Conservation (phyloP, 2,329 filamentous ascomycete genomes). For the Colletotrichum sp. region DNA sequence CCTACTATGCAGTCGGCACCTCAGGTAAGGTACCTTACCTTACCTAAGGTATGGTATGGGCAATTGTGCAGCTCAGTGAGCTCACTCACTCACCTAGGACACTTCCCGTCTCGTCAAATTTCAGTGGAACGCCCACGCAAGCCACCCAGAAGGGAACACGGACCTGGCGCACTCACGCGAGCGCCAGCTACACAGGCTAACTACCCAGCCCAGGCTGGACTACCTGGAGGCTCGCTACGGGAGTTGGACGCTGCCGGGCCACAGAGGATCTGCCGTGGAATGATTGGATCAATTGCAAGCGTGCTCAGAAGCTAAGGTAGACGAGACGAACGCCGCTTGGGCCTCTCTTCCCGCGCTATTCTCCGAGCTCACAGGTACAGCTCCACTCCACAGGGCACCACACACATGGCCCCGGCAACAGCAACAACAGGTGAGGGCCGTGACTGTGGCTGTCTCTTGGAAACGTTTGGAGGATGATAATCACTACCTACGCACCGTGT, state of each 20-base stretch:
- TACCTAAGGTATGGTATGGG: background rate
- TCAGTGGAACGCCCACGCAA: conserved; percentile 17
- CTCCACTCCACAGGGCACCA: background rate
- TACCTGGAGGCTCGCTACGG: background rate
- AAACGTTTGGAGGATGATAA: background rate
- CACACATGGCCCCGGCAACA: background rate
- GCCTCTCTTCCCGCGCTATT: background rate
- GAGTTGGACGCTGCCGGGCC: background rate
- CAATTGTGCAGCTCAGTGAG: background rate
- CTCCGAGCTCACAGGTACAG: background rate
- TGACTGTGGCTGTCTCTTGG: background rate
- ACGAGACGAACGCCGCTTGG: background rate
- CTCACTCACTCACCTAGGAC: background rate
- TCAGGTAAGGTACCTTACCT: background rate
- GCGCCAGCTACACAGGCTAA: background rate
- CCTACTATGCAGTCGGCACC: background rate
- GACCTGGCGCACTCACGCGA: background rate
- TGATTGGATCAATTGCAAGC: background rate
- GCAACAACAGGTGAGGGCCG: background rate
- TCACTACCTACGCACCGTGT: background rate
- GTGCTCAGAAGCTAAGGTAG: background rate
- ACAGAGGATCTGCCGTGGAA: background rate
- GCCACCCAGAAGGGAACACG: background rate
- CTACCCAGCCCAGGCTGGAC: background rate
- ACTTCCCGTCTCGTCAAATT: background rate